These are phyloP conservation scores for Blastomyces parvus DNA, from an alignment of 2,329 filamentous ascomycete genomes.

Conservation along the genomic window DNA sequence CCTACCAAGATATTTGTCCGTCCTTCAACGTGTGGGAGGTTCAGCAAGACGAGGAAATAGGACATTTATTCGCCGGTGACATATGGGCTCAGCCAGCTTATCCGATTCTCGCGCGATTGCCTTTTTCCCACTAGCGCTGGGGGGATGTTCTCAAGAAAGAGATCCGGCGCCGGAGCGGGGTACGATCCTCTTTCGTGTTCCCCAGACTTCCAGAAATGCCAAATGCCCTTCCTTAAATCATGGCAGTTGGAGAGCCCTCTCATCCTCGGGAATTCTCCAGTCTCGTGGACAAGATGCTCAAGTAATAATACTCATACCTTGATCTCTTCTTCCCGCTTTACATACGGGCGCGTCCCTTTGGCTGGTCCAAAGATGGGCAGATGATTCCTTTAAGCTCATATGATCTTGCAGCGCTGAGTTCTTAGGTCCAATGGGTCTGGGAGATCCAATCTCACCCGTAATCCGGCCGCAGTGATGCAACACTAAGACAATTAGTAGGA, in stretches of 20 bases:
- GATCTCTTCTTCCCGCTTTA: not conserved
- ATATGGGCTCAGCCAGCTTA: not conserved
- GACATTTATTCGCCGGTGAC: not conserved
- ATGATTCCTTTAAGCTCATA: not conserved
- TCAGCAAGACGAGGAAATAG: too few relatives aligned
- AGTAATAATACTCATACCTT: not conserved
- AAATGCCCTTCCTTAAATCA: not conserved
- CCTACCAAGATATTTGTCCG: not conserved
- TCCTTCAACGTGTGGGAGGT: too few relatives aligned
- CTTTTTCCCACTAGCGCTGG: not conserved
- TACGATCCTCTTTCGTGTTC: not conserved
- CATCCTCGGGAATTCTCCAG: not conserved
- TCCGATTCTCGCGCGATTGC: not conserved
- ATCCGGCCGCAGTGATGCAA: not conserved
- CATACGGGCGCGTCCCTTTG: not conserved
- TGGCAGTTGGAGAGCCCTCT: not conserved
- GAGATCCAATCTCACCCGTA: not conserved
- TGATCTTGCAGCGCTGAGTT: conserved; percentile 1
- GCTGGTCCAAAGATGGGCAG: not conserved
- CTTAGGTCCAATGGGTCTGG: not conserved
- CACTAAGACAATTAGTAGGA: not conserved
- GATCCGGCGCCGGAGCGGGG: not conserved
- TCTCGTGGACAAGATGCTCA: not conserved
- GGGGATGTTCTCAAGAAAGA: not conserved
- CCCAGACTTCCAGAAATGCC: not conserved